phyloP scores from a whole-genome alignment of 139 green algal genomes.

The Micractinium conductrix region DNA sequence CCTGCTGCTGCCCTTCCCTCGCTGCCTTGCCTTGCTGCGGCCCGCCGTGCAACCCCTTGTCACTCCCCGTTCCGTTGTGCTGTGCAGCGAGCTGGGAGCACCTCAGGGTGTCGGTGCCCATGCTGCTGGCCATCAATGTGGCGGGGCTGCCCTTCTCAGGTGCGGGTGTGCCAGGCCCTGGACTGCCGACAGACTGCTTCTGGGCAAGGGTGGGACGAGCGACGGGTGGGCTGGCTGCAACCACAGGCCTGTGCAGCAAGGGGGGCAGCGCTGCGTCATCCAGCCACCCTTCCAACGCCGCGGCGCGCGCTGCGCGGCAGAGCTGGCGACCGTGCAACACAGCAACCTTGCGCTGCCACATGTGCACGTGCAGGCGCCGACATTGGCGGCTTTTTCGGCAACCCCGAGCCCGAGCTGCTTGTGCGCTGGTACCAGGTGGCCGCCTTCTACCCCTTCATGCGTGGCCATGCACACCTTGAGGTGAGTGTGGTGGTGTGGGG shows the following conservation, averaged over 20 bases:
- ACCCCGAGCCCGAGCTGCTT: conserved; percentile 95
- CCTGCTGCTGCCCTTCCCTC: neutral
- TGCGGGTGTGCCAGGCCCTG: too few species aligned
- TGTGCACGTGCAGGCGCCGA: conserved; percentile 78
- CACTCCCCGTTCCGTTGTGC: neutral
- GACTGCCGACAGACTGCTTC: too few species aligned
- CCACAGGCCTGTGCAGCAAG: too few species aligned
- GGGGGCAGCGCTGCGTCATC: too few species aligned
- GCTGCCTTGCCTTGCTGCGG: neutral
- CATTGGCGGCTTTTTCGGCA: conserved; percentile 99
- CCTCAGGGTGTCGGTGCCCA: conserved; percentile 85
- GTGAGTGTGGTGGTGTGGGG: too few species aligned
- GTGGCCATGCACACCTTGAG: conserved; percentile 36
- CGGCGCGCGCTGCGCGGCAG: too few species aligned
- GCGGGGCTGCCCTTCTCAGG: conserved; percentile 89
- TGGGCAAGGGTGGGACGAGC: too few species aligned
- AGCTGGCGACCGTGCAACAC: too few species aligned
- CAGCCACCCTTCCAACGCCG: too few species aligned
- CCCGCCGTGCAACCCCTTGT: too few species aligned
- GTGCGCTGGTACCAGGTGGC: conserved; percentile 95
- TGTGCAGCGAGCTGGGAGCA: conserved; percentile 70
- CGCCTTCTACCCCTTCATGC: conserved; percentile 98
- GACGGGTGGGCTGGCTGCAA: too few species aligned
- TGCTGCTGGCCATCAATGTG: conserved; percentile 91
- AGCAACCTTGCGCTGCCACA: too few species aligned